A percentile compares a stretch with the other conserved stretches of the same genome.
Conservation (phyloP, 192 early-diverging fungal genomes). For the Backusella mclennaniae region DNA sequence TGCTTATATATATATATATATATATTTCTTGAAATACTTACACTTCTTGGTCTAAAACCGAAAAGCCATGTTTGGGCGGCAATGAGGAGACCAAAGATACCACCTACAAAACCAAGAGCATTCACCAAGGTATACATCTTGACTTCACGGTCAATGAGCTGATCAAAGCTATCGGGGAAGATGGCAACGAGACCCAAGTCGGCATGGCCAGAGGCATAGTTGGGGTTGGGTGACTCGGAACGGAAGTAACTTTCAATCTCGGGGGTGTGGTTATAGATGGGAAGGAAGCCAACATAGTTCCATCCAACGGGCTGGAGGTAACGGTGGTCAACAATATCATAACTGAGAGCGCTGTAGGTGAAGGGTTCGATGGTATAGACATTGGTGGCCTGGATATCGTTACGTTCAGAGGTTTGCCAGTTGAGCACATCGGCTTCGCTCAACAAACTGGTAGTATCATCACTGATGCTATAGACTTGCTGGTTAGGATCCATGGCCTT, state of each 20-base stretch:
- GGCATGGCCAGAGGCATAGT: slow-evolving; percentile 21
- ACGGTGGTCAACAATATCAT: slow-evolving; percentile 26
- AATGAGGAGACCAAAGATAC: slow-evolving; percentile 33
- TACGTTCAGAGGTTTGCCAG: slow-evolving; percentile 35
- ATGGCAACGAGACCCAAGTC: slow-evolving; percentile 29
- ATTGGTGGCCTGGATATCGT: slow-evolving; percentile 28
- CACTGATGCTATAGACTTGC: slow-evolving; percentile 16
- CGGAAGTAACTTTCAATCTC: slow-evolving; percentile 28
- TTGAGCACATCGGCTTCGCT: slow-evolving; percentile 9
- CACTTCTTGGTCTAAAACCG: slow-evolving; percentile 31
- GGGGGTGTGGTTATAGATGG: slow-evolving; percentile 33
- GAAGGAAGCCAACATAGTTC: slow-evolving; percentile 39
- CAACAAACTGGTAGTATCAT: slow-evolving; percentile 11
- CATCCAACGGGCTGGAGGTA: slow-evolving; percentile 33
- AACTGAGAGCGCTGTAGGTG: slow-evolving; percentile 28
- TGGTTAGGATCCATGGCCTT: slow-evolving; percentile 36
- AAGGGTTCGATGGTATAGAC: slow-evolving; percentile 28
- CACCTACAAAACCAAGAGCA: slow-evolving; percentile 37
- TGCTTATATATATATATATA: too few relatives aligned
- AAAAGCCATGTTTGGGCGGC: slow-evolving; percentile 34
- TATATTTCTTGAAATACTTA: too few relatives aligned
- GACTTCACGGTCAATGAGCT: slow-evolving; percentile 21
- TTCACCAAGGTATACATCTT: slow-evolving; percentile 36
- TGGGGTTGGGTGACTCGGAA: slow-evolving; percentile 29
- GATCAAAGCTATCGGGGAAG: slow-evolving; percentile 12